These are phyloP conservation scores for Russula virescens DNA, from an alignment of 768 basidiomycete species.

Conservation along the genomic window DNA sequence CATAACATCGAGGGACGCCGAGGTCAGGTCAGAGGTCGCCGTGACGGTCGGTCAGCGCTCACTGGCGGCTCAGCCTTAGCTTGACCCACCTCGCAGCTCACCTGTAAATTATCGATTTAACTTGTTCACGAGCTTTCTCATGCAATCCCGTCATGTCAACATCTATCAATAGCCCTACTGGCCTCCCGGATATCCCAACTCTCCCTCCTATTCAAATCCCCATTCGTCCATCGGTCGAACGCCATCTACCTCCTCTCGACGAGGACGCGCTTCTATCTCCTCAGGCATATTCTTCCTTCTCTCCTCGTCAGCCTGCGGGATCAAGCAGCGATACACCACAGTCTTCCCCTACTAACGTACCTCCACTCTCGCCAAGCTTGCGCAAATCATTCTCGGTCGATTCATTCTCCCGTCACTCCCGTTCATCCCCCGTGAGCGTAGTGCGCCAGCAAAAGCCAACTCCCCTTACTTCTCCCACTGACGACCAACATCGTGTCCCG, in stretches of 20 bases:
- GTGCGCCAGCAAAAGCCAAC: constrained; percentile 11
- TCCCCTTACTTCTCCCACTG: neutral
- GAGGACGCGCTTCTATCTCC: constrained; percentile 38
- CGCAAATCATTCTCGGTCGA: constrained; percentile 76
- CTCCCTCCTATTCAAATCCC: constrained; percentile 44
- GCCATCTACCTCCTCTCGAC: constrained; percentile 32
- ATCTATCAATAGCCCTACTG: constrained; percentile 28
- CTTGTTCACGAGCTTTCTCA: constrained; percentile 15
- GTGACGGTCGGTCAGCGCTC: neutral
- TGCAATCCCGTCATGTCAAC: constrained; percentile 24
- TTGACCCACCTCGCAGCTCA: constrained; percentile 2
- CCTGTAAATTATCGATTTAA: constrained; percentile 7
- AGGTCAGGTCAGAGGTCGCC: too few species aligned
- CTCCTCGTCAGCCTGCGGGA: constrained; percentile 25
- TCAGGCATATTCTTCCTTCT: constrained; percentile 25
- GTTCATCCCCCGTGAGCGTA: constrained; percentile 34
- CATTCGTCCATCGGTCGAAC: constrained; percentile 27
- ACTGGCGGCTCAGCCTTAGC: neutral
- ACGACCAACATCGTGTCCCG: constrained; percentile 11
- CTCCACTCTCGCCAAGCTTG: constrained; percentile 39
- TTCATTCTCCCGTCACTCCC: constrained; percentile 48
- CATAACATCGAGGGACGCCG: too few species aligned
- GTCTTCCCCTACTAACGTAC: constrained; percentile 23
- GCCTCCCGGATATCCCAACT: constrained; percentile 36
- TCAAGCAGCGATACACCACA: constrained; percentile 28